A percentile compares a stretch with the other conserved stretches of the same genome.
phyloP scores from a whole-genome alignment of 1,284 basidiomycete genomes.

The Volvariella surrecta region DNA sequence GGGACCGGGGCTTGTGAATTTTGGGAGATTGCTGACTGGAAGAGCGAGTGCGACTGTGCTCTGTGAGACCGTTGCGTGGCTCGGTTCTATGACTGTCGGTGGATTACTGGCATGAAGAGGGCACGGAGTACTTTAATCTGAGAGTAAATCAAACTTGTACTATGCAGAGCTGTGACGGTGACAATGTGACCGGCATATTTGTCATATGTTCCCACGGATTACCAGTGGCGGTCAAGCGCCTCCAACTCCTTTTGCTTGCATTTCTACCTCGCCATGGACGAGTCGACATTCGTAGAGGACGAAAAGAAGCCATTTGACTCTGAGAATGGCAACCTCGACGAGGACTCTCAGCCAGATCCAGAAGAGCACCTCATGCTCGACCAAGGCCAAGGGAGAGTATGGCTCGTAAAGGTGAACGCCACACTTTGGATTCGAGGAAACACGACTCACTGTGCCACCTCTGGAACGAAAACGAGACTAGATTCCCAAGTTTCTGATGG shows the following conservation, averaged over 20 bases:
- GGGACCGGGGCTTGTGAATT: constrained; percentile 47
- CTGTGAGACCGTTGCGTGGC: constrained; percentile 27
- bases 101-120: constrained; percentile 31
- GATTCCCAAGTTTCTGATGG: constrained; percentile 67
- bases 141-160: too few species aligned
- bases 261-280: not conserved
- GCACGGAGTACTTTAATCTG: too few species aligned
- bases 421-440: too few species aligned
- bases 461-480: constrained; percentile 16
- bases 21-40: constrained; percentile 34
- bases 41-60: constrained; percentile 15
- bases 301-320: constrained; percentile 66
- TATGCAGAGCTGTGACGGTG: too few species aligned
- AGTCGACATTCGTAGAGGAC: constrained; percentile 30
- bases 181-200: too few species aligned
- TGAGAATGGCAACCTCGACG: constrained; percentile 42
- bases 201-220: too few species aligned
- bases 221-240: too few species aligned
- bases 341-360: constrained; percentile 61
- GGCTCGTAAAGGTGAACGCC: constrained; percentile 76
- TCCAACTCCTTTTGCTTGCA: too few species aligned
- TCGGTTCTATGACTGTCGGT: constrained; percentile 31
- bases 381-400: constrained; percentile 62
- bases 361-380: constrained; percentile 70
- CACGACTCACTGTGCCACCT: not conserved